These are phyloP conservation scores for Gelatoporia subvermispora DNA, from an alignment of 768 basidiomycete species.

Conservation along the genomic window DNA sequence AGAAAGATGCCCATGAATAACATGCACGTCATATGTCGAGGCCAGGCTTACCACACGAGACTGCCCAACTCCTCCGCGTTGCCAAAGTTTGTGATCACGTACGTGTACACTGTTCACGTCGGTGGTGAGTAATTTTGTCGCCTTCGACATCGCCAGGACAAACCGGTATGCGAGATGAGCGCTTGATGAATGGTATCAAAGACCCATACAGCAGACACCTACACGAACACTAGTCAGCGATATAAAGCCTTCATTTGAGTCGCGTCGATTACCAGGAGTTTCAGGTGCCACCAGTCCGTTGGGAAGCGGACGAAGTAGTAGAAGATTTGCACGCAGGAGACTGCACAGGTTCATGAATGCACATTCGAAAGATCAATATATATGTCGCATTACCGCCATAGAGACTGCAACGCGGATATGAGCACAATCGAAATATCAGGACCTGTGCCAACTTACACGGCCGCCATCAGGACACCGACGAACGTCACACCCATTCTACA, in stretches of 20 bases:
- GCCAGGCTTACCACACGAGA: constrained; percentile 42
- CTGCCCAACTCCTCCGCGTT: constrained; percentile 33
- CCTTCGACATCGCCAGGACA: too few species aligned
- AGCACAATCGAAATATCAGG: neutral
- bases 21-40: constrained; percentile 1
- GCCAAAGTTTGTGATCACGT: constrained; percentile 48
- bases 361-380: neutral
- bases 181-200: constrained; percentile 20
- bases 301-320: constrained; percentile 49
- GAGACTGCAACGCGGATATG: constrained; percentile 27
- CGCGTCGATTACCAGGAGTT: constrained; percentile 34
- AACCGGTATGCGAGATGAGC: constrained; percentile 20
- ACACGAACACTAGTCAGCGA: neutral
- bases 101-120: constrained; percentile 42
- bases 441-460: constrained; percentile 29
- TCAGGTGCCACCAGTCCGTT: constrained; percentile 49
- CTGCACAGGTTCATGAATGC: constrained; percentile 19
- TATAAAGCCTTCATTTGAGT: neutral
- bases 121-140: too few species aligned
- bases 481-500: constrained; percentile 47
- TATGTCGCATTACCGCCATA: constrained; percentile 41
- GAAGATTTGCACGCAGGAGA: constrained; percentile 53
- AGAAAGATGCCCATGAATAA: neutral
- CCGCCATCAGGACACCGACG: constrained; percentile 45
- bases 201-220: constrained; percentile 14